Evolutionary conservation across 2,329 filamentous ascomycete genomes (phyloP).

Genomic region (Fusarium sp.): DNA sequence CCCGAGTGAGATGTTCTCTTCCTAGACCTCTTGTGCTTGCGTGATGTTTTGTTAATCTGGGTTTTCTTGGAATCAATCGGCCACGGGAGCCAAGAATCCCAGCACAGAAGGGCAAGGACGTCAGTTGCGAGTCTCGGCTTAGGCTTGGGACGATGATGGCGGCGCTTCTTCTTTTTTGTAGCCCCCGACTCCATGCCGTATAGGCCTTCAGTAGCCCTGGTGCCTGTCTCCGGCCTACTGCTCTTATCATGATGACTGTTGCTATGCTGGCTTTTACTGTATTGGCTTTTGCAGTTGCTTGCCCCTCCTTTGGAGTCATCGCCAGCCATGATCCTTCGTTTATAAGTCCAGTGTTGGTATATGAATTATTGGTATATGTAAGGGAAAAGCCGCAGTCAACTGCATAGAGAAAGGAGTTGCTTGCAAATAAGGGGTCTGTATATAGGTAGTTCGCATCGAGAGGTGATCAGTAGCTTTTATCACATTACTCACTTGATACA

Average conservation of each 20-base stretch:
- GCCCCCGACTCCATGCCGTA: not conserved
- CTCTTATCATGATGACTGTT: not conserved
- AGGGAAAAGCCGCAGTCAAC: not conserved
- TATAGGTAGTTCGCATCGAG: conserved; percentile 9
- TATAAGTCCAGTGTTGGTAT: not conserved
- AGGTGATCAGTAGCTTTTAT: conserved; percentile 11
- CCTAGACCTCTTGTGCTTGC: conserved; percentile 5
- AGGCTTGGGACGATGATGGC: not conserved
- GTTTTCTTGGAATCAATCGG: not conserved
- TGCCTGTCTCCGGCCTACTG: not conserved
- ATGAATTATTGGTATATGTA: not conserved
- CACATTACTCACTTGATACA: conserved; percentile 12
- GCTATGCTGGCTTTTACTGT: not conserved
- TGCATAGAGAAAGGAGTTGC: not conserved
- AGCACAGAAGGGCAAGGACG: not conserved
- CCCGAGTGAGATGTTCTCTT: not conserved
- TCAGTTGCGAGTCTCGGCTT: not conserved
- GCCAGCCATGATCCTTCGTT: not conserved
- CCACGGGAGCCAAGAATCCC: not conserved
- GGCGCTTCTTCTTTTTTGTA: not conserved
- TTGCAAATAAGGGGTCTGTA: not conserved
- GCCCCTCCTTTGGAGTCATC: not conserved
- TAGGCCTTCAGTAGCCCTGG: not conserved
- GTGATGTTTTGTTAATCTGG: not conserved
- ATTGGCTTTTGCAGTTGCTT: not conserved